Evolutionary conservation across 2,329 filamentous ascomycete genomes (phyloP).

Genomic region (Apiospora aurea): DNA sequence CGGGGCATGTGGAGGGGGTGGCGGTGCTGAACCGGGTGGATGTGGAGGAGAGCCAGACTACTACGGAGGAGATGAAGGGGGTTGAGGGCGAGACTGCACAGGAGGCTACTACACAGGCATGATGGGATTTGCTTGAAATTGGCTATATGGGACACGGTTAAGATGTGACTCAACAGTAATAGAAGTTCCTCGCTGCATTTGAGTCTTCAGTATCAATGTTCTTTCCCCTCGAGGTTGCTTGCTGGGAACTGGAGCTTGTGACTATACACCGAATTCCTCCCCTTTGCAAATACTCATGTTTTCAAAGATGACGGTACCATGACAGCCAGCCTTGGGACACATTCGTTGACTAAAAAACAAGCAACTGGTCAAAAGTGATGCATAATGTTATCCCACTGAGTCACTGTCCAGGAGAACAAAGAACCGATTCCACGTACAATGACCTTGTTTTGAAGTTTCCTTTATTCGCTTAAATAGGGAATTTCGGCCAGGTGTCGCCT

Average conservation of each 20-base stretch:
- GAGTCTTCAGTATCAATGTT: not conserved
- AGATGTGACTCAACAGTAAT: not conserved
- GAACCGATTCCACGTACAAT: not conserved
- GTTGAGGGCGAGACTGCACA: not conserved
- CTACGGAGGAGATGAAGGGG: not conserved
- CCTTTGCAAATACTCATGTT: too few relatives aligned
- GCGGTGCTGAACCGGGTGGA: conserved; percentile 68
- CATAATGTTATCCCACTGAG: not conserved
- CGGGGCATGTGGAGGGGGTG: conserved; percentile 73
- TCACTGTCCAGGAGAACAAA: not conserved
- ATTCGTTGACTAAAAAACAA: not conserved
- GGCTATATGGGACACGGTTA: not conserved
- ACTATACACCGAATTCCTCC: not conserved
- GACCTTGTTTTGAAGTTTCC: not conserved
- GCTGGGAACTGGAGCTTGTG: not conserved
- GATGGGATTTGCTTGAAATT: not conserved
- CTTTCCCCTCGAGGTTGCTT: too few relatives aligned
- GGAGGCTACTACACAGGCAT: not conserved
- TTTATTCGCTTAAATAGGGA: not conserved
- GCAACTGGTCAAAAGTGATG: not conserved
- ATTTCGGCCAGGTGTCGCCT: not conserved
- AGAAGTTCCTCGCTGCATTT: not conserved
- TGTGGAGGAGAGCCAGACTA: not conserved
- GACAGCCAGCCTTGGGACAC: not conserved
- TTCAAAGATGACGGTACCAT: too few relatives aligned